These are phyloP conservation scores for Puccinia horiana DNA, from an alignment of 1,284 basidiomycete species.

Conservation along the genomic window DNA sequence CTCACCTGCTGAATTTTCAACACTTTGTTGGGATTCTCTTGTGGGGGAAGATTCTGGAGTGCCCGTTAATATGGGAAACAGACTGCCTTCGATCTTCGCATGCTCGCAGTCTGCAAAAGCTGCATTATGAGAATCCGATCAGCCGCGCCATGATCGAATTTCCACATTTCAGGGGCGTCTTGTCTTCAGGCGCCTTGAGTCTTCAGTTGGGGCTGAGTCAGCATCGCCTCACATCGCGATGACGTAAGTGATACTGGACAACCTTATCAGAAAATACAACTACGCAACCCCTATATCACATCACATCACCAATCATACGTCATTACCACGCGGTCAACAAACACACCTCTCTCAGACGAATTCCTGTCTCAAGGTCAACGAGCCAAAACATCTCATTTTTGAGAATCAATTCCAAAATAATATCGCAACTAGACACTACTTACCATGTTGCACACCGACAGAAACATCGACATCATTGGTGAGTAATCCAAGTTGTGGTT, in stretches of 20 bases:
- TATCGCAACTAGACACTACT: background rate
- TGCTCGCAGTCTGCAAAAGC: too few species aligned
- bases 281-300: background rate
- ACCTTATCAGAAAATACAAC: background rate
- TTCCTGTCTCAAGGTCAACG: background rate
- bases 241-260: background rate
- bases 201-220: too few species aligned
- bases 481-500: background rate
- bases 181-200: too few species aligned
- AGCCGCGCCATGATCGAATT: too few species aligned
- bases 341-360: background rate
- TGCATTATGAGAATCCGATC: too few species aligned
- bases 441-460: slow-evolving; percentile 25
- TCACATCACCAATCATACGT: background rate
- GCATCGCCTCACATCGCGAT: too few species aligned
- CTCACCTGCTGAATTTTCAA: too few species aligned
- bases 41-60: too few species aligned
- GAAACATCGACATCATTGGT: slow-evolving; percentile 29
- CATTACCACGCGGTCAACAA: background rate
- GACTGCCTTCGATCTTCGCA: too few species aligned
- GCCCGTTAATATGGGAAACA: too few species aligned
- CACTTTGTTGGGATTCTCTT: too few species aligned
- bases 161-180: too few species aligned
- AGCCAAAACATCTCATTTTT: background rate
- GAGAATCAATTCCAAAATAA: background rate